Evolutionary conservation across 31 red algal genomes (phyloP), one percentile per base, ranked within the genome.

Genomic region (Odonthalia washingtoniensis): DNA sequence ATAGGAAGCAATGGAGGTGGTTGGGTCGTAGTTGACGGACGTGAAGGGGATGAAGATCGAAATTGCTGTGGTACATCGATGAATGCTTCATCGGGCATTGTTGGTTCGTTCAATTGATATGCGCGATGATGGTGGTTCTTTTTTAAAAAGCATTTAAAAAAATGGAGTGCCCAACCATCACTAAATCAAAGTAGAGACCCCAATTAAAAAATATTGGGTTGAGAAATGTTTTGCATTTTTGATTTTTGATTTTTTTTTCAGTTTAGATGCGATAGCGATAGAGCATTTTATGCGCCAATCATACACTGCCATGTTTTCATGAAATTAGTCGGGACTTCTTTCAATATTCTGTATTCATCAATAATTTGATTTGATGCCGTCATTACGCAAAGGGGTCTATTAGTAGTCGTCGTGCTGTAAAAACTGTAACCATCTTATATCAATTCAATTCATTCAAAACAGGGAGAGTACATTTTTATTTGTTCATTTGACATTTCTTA

Each of bases 41-140:
- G n/a, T 57, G 49, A 21, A 57, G 49, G 49, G 21, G 49, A 57
- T 21, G 21, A 9, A 57, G 49, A 57, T 9, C 49, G 49, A 57
- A 57, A 57, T 14, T 9, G 49, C 21, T 57, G 49, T 57, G 49
- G 49, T 57, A 57, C 49, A 57, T 57, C 49, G 21, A 57, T 57
- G 21, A 57, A 57, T 57, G 49, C 49, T 57, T 57, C 49, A 57
- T 57, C 49, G 49, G 49, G 49, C 49, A 57, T 57, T 57, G 49
- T 57, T 17, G 52, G 52, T 17, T 61, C 24, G 14, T 14, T 14
- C 52, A 61, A 24, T 61, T 17, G 52, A n/a, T n/a, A n/a, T n/a
- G n/a, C n/a, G n/a, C n/a, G n/a, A n/a, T n/a, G n/a, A n/a, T n/a
- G n/a, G n/a, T n/a, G n/a, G n/a, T n/a, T n/a, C n/a, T n/a, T n/a